Evolutionary conservation across 805 yeast genomes (phyloP).

Genomic region (Spencermartinsiella europaea): DNA sequence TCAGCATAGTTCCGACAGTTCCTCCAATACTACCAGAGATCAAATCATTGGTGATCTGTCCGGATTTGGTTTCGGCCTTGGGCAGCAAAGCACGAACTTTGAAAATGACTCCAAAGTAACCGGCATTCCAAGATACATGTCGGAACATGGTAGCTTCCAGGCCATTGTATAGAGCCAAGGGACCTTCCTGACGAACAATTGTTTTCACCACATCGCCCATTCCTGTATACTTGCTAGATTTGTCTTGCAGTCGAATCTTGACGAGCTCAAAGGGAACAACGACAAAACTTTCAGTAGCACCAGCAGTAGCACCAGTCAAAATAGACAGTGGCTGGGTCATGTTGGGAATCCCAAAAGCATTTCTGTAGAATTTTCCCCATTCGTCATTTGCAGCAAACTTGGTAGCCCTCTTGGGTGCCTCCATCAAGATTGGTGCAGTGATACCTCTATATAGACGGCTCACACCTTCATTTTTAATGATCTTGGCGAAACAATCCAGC

Average conservation of each 20-base stretch:
- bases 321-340: slow-evolving; percentile 81
- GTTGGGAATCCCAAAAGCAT: slow-evolving; percentile 58
- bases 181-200: slow-evolving; percentile 71
- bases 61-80: slow-evolving; percentile 59
- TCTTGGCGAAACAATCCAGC: slow-evolving; percentile 75
- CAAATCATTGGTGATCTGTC: slow-evolving; percentile 80
- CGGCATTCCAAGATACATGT: slow-evolving; percentile 96
- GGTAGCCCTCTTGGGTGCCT: slow-evolving; percentile 98
- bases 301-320: slow-evolving; percentile 96
- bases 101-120: slow-evolving; percentile 92
- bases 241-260: slow-evolving; percentile 92
- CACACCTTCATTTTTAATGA: slow-evolving; percentile 80
- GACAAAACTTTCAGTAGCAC: slow-evolving; percentile 93
- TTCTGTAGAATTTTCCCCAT: slow-evolving; percentile 81
- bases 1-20: slow-evolving; percentile 88
- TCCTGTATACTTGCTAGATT: slow-evolving; percentile 71
- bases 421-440: slow-evolving; percentile 95
- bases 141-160: slow-evolving; percentile 97
- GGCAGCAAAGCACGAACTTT: slow-evolving; percentile 80
- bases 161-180: slow-evolving; percentile 84
- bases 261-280: slow-evolving; percentile 97
- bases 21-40: slow-evolving; percentile 96
- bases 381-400: slow-evolving; percentile 98
- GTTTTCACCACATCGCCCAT: slow-evolving; percentile 75
- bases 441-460: slow-evolving; percentile 87